Evolutionary conservation across 257 asterid species (phyloP), one percentile per base, ranked within the genome.

Genomic region (Rhazya stricta): DNA sequence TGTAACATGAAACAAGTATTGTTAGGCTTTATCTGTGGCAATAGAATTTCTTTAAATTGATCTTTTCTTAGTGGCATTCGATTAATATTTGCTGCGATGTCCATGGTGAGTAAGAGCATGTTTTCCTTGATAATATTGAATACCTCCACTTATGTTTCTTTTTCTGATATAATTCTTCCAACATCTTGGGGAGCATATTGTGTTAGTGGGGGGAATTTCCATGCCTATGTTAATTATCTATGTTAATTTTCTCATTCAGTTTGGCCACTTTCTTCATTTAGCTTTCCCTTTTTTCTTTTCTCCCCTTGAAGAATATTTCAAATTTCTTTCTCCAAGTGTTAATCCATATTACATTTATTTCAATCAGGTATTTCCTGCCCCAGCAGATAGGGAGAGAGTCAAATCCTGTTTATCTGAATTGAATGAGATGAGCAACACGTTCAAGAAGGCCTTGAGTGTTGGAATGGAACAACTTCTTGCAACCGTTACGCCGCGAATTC

Each of bases 341-440:
- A 34, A 75, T 66, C 48, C 46, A 48, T 29, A 81, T 67, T 56
- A 73, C 41, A 66, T 81, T 78, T 78, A 18, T 27, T 74, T 78
- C 37, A 65, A 29, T 78, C 82, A 91, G 97, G 93, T 80, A 78
- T 93, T 93, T 84, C 89, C 96, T 73, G 76, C 91, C 25, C 93
- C 98, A 74, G 89, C 88, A 16, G 96, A 93, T 36, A 81, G 97
- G 77, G 97, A 93, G 86, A 87, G 96, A 76, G 84, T 91, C 53
- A 94, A 94, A 73, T 90, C 96, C 32, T 94, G 96, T 88, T 83
- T 94, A 81, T 87, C 99, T 16, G 98, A 94, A 79, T 76, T 94
- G 83, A 91, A 80, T 77, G 98, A 91, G 84, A 92, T 84, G 86
- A 91, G 96, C 88, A 89, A 73, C 80, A 83, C 84, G 79, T 94